These are phyloP conservation scores for Ambispora gerdemannii DNA, from an alignment of 192 early-diverging fungal genomes.

Conservation along the genomic window DNA sequence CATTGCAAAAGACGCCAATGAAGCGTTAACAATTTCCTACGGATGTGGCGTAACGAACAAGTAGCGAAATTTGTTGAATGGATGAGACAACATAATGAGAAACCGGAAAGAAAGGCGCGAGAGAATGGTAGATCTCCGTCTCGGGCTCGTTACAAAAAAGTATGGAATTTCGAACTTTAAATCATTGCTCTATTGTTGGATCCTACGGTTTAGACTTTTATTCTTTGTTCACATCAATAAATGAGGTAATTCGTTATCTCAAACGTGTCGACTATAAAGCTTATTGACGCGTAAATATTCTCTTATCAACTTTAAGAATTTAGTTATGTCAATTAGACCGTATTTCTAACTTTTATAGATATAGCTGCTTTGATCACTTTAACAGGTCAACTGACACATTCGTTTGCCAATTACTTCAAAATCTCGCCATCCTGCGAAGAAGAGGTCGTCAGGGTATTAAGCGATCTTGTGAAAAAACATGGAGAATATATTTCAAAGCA, in stretches of 20 bases:
- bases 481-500: not conserved
- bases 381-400: not conserved
- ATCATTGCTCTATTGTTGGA: not conserved
- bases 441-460: slow-evolving; percentile 5
- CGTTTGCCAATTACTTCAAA: not conserved
- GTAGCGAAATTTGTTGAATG: slow-evolving; percentile 13
- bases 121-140: not conserved
- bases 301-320: no score
- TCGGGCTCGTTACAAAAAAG: not conserved
- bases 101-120: not conserved
- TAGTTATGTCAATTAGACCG: no score
- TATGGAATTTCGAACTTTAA: not conserved
- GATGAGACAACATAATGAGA: slow-evolving; percentile 5
- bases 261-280: not conserved
- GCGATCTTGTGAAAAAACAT: not conserved
- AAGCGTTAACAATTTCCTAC: slow-evolving; percentile 9
- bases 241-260: not conserved
- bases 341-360: no score
- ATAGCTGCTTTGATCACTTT: slow-evolving; percentile 6
- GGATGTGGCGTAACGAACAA: slow-evolving; percentile 24
- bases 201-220: slow-evolving; percentile 16
- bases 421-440: not conserved
- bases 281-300: no score
- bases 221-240: slow-evolving; percentile 17
- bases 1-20: not conserved